Percentiles rank a stretch among this genome's conserved stretches.
Evolutionary conservation across 768 basidiomycete genomes (phyloP).

Genomic region (Amanita inopinata): DNA sequence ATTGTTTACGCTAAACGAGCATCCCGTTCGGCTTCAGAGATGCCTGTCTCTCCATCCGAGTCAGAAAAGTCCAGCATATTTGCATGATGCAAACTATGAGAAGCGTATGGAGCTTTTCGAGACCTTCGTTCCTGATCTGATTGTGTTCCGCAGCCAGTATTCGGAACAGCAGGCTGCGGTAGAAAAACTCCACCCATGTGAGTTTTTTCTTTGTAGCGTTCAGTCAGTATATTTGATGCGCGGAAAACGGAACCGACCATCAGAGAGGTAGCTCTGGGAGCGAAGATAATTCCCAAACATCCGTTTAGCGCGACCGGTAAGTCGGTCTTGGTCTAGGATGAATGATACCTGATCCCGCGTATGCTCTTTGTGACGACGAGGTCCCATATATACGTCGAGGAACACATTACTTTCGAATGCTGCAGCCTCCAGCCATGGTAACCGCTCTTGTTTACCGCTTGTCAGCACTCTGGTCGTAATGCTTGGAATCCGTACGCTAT

Average conservation of each 20-base stretch:
- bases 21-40: slow-evolving; percentile 63
- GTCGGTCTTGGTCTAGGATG: slow-evolving; percentile 57
- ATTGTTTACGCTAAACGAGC: slow-evolving; percentile 55
- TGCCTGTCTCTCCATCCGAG: slow-evolving; percentile 53
- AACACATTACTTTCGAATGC: slow-evolving; percentile 40
- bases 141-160: not conserved
- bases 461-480: slow-evolving; percentile 42
- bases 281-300: slow-evolving; percentile 29
- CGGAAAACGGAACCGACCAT: not conserved
- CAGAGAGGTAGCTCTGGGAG: slow-evolving; percentile 5
- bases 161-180: slow-evolving; percentile 23
- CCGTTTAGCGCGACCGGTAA: slow-evolving; percentile 51
- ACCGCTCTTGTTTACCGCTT: slow-evolving; percentile 25
- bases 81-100: slow-evolving; percentile 10
- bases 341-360: slow-evolving; percentile 54
- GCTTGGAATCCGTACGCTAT: slow-evolving; percentile 47
- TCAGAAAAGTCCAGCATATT: slow-evolving; percentile 36
- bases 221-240: not conserved
- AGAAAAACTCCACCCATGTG: slow-evolving; percentile 45
- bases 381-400: slow-evolving; percentile 63
- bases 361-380: slow-evolving; percentile 40
- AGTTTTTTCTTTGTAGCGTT: not conserved
- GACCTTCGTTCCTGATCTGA: not conserved
- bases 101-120: not conserved
- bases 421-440: slow-evolving; percentile 62